phyloP scores from a whole-genome alignment of 768 basidiomycete genomes.

The Infundibulicybe gibba region DNA sequence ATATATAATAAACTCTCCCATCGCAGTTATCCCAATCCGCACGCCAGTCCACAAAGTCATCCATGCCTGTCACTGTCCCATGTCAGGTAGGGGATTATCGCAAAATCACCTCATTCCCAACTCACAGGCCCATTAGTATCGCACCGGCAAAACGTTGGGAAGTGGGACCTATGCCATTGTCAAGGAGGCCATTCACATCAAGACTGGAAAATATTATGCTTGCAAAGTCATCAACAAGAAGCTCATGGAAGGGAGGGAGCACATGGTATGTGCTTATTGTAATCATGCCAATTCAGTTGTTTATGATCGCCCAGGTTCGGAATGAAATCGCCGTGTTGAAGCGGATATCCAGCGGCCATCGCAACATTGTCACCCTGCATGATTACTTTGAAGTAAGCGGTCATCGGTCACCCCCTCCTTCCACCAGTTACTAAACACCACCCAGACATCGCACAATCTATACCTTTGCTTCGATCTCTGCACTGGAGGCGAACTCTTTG shows the following conservation, averaged over 20 bases:
- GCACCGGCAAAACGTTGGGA: constrained; percentile 83
- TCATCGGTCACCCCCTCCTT: constrained; percentile 2
- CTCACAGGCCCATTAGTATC: constrained; percentile 48
- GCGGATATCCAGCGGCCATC: constrained; percentile 84
- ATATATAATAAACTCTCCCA: background rate
- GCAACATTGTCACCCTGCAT: constrained; percentile 89
- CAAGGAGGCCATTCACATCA: constrained; percentile 93
- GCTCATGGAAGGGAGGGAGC: constrained; percentile 95
- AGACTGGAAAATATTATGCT: constrained; percentile 89
- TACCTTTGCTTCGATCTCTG: constrained; percentile 96
- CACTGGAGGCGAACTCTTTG: constrained; percentile 97
- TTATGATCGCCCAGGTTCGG: constrained; percentile 57
- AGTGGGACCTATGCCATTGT: constrained; percentile 95
- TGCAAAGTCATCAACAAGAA: constrained; percentile 99
- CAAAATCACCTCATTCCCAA: constrained; percentile 5
- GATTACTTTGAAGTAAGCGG: constrained; percentile 88
- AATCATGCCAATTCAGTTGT: background rate
- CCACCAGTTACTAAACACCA: background rate
- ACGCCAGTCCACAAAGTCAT: constrained; percentile 3
- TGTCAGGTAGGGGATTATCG: constrained; percentile 35
- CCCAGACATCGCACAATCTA: constrained; percentile 84
- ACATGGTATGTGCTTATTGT: constrained; percentile 63
- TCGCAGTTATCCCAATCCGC: constrained; percentile 5
- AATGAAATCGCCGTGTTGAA: constrained; percentile 98
- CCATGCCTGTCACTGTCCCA: constrained; percentile 38